These are phyloP conservation scores for Fusarium vanettenii DNA, from an alignment of 2,329 filamentous ascomycete species.

Conservation along the genomic window DNA sequence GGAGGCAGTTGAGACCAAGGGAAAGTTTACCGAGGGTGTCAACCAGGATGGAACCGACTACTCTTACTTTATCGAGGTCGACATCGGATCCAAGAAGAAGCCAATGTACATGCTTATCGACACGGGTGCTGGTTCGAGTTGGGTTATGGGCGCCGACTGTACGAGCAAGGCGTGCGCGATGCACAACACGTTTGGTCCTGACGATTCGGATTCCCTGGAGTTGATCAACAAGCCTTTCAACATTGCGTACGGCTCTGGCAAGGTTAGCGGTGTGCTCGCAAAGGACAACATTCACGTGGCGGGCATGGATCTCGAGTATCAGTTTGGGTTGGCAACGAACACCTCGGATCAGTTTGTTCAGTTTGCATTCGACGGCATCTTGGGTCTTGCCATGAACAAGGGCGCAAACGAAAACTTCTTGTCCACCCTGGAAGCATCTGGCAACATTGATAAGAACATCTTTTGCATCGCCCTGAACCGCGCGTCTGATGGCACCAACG, in stretches of 20 bases:
- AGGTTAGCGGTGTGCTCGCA: slow-evolving; percentile 74
- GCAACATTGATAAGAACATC: slow-evolving; percentile 70
- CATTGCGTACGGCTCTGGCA: slow-evolving; percentile 82
- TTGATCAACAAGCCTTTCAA: slow-evolving; percentile 66
- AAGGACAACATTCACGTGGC: slow-evolving; percentile 76
- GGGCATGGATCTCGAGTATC: slow-evolving; percentile 70
- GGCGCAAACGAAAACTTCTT: slow-evolving; percentile 75
- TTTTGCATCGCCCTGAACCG: slow-evolving; percentile 80
- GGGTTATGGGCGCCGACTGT: slow-evolving; percentile 84
- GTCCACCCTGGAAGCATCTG: slow-evolving; percentile 67
- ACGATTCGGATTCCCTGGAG: slow-evolving; percentile 73
- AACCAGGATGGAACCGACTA: slow-evolving; percentile 74
- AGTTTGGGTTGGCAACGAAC: slow-evolving; percentile 78
- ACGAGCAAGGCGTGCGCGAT: slow-evolving; percentile 71
- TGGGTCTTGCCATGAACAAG: slow-evolving; percentile 77
- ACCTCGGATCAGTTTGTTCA: slow-evolving; percentile 79
- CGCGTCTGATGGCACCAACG: slow-evolving; percentile 70
- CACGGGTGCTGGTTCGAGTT: slow-evolving; percentile 78
- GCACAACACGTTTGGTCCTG: slow-evolving; percentile 76
- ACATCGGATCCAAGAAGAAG: slow-evolving; percentile 66
- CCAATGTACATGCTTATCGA: slow-evolving; percentile 72
- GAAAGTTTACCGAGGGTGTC: slow-evolving; percentile 64
- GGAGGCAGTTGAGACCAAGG: slow-evolving; percentile 57
- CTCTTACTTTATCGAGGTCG: slow-evolving; percentile 71
- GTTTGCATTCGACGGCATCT: slow-evolving; percentile 89